These are phyloP conservation scores for Xylariaceae sp. DNA, from an alignment of 2,329 filamentous ascomycete genomes.

Conservation along the genomic window DNA sequence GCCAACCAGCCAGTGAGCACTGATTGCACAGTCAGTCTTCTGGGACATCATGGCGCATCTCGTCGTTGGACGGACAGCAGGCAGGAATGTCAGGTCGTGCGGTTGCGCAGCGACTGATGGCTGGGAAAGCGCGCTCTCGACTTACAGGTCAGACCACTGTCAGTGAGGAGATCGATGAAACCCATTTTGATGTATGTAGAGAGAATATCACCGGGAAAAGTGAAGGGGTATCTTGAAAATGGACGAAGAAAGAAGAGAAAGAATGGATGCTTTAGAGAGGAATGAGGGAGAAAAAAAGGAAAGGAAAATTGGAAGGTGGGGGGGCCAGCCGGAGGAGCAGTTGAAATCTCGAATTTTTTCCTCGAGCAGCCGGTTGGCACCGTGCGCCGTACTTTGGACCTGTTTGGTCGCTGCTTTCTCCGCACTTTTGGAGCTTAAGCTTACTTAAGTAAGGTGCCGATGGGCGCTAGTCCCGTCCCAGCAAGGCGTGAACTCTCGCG, in stretches of 20 bases:
- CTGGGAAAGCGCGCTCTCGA: conserved; percentile 20
- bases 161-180: conserved; percentile 55
- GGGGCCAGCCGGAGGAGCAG: conserved; percentile 22
- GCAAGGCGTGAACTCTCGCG: not conserved
- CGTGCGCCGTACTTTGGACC: conserved; percentile 3
- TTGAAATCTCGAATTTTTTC: conserved; percentile 29
- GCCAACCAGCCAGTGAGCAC: conserved; percentile 57
- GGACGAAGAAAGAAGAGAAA: conserved; percentile 24
- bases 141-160: conserved; percentile 50
- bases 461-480: not conserved
- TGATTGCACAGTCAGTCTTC: conserved; percentile 20
- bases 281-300: conserved; percentile 19
- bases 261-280: conserved; percentile 18
- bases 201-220: conserved; percentile 19
- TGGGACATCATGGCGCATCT: conserved; percentile 6
- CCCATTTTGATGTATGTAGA: conserved; percentile 44
- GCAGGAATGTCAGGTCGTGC: not conserved
- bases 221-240: conserved; percentile 30
- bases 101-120: conserved; percentile 2
- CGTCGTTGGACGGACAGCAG: conserved; percentile 5
- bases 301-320: conserved; percentile 30
- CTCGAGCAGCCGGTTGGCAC: conserved; percentile 3
- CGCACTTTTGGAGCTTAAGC: not conserved
- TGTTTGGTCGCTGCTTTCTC: not conserved
- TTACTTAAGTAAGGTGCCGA: not conserved